Percentiles rank a stretch among this genome's conserved stretches.
Conservation (phyloP, 2,329 filamentous ascomycete genomes). For the Bipolaris oryzae region DNA sequence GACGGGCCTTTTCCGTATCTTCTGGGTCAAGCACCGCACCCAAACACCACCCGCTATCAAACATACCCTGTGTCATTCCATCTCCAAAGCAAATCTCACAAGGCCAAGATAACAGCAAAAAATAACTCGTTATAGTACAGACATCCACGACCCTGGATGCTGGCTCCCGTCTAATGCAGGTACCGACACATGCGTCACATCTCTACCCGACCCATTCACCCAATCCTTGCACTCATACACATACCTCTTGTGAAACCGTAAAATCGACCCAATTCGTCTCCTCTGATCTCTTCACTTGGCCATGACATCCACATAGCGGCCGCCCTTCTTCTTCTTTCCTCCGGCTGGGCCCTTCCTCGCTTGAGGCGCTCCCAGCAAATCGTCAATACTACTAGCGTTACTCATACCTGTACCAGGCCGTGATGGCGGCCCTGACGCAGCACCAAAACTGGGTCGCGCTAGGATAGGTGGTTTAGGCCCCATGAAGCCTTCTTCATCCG, state of each 20-base stretch:
- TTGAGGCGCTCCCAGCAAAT: constrained; percentile 77
- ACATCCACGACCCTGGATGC: background rate
- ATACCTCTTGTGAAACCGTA: background rate
- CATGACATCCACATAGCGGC: constrained; percentile 88
- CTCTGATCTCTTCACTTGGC: constrained; percentile 4
- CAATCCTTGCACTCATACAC: constrained; percentile 3
- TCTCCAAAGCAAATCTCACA: background rate
- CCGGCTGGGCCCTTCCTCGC: constrained; percentile 64
- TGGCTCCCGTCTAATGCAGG: constrained; percentile 2
- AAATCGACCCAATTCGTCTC: background rate
- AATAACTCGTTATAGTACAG: background rate
- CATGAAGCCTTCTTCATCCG: constrained; percentile 34
- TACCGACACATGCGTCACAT: background rate
- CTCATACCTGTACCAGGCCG: constrained; percentile 79
- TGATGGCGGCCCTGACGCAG: constrained; percentile 40
- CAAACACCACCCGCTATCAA: background rate
- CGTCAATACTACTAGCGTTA: constrained; percentile 93
- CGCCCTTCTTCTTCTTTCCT: constrained; percentile 75
- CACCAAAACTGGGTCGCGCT: constrained; percentile 31
- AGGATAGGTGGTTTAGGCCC: constrained; percentile 31
- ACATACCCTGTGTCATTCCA: background rate
- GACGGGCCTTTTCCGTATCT: constrained; percentile 12
- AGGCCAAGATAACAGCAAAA: background rate
- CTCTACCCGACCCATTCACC: background rate
- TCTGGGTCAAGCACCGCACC: constrained; percentile 1